phyloP scores from a whole-genome alignment of 1,284 basidiomycete species.

The Pseudozyma sp. region DNA sequence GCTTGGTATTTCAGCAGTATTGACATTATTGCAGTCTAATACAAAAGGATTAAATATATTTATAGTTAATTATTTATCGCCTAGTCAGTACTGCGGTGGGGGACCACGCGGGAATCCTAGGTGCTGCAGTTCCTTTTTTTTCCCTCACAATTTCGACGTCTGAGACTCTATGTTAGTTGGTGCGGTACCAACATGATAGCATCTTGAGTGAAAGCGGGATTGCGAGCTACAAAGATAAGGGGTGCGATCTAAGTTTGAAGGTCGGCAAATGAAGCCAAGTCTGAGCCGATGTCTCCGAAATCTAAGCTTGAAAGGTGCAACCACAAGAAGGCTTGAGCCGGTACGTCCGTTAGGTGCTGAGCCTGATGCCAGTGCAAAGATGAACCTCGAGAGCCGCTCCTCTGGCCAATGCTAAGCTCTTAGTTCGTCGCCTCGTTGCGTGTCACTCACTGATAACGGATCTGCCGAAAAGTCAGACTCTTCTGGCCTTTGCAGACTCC shows the following conservation, averaged over 20 bases:
- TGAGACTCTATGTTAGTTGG: not conserved
- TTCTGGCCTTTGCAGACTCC: no score
- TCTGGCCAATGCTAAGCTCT: not conserved
- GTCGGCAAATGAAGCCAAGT: not conserved
- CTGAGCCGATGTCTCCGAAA: conserved; percentile 6
- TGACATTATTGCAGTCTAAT: no score
- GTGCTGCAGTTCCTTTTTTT: conserved; percentile 50
- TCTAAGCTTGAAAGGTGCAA: not conserved
- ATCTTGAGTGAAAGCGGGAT: not conserved
- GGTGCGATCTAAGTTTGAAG: no score
- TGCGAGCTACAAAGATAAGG: not conserved
- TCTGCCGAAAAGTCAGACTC: no score
- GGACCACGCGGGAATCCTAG: conserved; percentile 85
- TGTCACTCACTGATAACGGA: not conserved
- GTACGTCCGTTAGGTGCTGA: not conserved
- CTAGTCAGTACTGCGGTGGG: conserved; percentile 85
- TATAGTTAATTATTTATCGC: no score
- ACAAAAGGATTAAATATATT: no score
- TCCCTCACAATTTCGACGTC: not conserved
- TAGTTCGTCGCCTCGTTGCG: not conserved
- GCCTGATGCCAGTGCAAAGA: not conserved
- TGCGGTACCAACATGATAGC: not conserved
- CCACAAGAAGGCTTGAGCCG: not conserved
- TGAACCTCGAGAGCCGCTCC: not conserved
- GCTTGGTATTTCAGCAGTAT: no score